Base-by-base conservation (phyloP, 768 basidiomycete species). In the Tulasnella sp. region DNA sequence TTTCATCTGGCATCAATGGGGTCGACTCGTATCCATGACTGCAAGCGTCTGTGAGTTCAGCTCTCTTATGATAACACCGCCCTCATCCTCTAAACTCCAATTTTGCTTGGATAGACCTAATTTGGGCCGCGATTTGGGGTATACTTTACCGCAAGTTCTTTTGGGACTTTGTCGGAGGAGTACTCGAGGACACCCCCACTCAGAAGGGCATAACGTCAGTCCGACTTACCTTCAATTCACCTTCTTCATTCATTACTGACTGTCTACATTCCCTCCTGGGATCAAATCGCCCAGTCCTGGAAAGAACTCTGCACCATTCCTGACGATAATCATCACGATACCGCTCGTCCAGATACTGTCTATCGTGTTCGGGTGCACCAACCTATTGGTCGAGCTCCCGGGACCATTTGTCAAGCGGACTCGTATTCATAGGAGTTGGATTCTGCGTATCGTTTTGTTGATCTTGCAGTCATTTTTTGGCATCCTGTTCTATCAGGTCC, bases 71-170 rank as follows among this genome's bases (percentile, higher is more conserved):
- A 38, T 38, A 5, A 38, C 7, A 15, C 34, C 34, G 34, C 50
- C 27, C 9, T 24, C 17, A n/a, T 48, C 60, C 5, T n/a, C 41
- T 1, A 24, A 19, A n/a, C n/a, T n/a, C n/a, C n/a, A n/a, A n/a
- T n/a, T n/a, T n/a, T n/a, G n/a, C n/a, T n/a, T 10, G 41, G 34
- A 3, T 63, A 90, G 88, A 88, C 70, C 80, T 83, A 59, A 74
- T 90, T 9, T 90, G 88, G 89, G 84, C 86, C 13, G 75, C 79
- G 32, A 84, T 87, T 72, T 94, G 80, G 73, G 92, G 83, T n/a
- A 70, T 93, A 13, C 74, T 85, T 66, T 92, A 82, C 74, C 87
- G 90, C 71, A 95, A 95, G 74, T 95, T 90, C 80, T 93, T 95
- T 74, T 95, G 88, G 87, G 93, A 95, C 74, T 90, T 95, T 68